Conservation (phyloP, 202 grass and related monocot species). For the Schoenoplectus triqueter region DNA sequence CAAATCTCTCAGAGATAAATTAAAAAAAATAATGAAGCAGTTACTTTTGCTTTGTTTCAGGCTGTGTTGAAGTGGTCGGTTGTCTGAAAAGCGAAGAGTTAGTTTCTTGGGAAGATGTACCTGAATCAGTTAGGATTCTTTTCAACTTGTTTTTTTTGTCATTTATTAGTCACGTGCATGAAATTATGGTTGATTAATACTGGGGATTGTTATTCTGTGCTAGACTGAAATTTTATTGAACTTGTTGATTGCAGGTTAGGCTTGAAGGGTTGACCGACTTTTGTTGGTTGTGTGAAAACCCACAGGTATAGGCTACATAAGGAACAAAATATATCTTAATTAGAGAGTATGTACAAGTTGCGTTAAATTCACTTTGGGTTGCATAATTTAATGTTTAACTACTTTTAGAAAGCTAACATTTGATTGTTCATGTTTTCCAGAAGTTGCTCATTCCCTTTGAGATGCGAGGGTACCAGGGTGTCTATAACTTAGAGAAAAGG, state of each 20-base stretch:
- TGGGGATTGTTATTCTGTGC: neutral
- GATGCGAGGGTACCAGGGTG: constrained; percentile 84
- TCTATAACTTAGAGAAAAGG: constrained; percentile 2
- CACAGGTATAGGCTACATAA: constrained; percentile 44
- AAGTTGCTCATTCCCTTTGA: constrained; percentile 85
- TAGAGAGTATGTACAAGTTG: neutral
- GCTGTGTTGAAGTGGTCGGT: constrained; percentile 77
- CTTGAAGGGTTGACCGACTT: constrained; percentile 87
- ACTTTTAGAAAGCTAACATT: constrained; percentile 22
- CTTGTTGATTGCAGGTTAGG: constrained; percentile 61
- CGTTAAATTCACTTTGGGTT: neutral
- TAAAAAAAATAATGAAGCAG: neutral
- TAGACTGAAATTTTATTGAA: constrained; percentile 11
- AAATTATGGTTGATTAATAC: neutral
- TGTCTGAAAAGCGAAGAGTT: constrained; percentile 72
- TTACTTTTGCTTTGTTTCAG: constrained; percentile 37
- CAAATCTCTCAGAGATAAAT: constrained; percentile 10
- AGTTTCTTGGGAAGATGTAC: constrained; percentile 69
- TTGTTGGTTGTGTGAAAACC: constrained; percentile 89
- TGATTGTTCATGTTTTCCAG: constrained; percentile 41
- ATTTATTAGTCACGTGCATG: neutral
- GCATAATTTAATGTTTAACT: neutral
- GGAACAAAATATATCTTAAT: constrained; percentile 23
- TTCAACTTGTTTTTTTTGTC: neutral
- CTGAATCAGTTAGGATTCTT: constrained; percentile 59